A percentile compares a stretch with the other conserved stretches of the same genome.
These are phyloP conservation scores for Erodium moschatum DNA, from an alignment of 441 rosid species.

Conservation along the genomic window DNA sequence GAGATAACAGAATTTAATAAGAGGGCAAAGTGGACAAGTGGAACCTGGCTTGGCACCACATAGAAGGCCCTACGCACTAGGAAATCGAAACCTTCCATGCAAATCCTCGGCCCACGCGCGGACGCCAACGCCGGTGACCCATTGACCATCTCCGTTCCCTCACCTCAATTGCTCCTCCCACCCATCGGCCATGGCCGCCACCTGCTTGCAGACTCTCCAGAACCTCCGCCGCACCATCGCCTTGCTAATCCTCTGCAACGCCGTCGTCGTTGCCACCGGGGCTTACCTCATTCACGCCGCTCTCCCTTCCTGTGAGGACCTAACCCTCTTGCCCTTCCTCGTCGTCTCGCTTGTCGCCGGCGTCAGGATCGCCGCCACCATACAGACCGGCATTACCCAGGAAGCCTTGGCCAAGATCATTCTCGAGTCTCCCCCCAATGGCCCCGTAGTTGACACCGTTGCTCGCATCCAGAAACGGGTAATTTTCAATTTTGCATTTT, in stretches of 20 bases:
- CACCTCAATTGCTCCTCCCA: too few relatives aligned
- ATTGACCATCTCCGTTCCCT: neutral
- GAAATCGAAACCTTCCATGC: neutral
- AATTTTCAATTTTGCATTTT: neutral
- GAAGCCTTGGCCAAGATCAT: slow-evolving; percentile 50
- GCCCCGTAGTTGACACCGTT: slow-evolving; percentile 26
- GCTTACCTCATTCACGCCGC: neutral
- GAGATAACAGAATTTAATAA: too few relatives aligned
- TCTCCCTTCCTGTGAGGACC: neutral
- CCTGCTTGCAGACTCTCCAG: neutral
- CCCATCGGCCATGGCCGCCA: neutral
- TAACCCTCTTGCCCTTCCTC: slow-evolving; percentile 28
- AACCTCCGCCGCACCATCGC: neutral
- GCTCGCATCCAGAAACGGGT: slow-evolving; percentile 53
- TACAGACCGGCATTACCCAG: slow-evolving; percentile 49
- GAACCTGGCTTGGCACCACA: neutral
- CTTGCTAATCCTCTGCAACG: slow-evolving; percentile 3
- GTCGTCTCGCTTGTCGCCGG: slow-evolving; percentile 42
- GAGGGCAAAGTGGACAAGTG: too few relatives aligned
- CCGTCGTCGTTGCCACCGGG: neutral
- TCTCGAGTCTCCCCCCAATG: slow-evolving; percentile 38
- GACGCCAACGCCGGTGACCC: neutral
- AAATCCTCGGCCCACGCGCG: neutral
- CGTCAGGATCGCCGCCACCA: slow-evolving; percentile 43
- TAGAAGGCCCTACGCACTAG: neutral